Percentiles rank a stretch among this genome's conserved stretches.
These are phyloP conservation scores for Coemansia sp. DNA, from an alignment of 192 early-diverging fungal genomes.

Conservation along the genomic window DNA sequence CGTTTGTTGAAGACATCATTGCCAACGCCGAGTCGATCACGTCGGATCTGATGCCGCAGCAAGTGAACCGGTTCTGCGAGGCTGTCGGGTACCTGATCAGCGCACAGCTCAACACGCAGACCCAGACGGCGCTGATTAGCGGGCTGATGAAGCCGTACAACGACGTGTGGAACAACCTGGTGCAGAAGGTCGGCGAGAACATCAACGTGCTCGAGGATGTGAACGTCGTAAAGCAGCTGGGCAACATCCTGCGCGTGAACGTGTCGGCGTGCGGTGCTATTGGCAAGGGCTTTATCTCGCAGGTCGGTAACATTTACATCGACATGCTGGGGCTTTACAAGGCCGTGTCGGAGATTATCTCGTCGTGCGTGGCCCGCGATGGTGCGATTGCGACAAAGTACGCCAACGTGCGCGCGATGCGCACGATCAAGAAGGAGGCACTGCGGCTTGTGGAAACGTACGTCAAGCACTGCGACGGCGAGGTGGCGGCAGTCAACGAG, in stretches of 20 bases:
- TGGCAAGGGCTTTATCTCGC: slow-evolving; percentile 83
- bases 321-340: slow-evolving; percentile 92
- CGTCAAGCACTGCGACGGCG: slow-evolving; percentile 80
- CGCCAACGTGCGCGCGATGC: slow-evolving; percentile 83
- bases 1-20: slow-evolving; percentile 98
- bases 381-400: slow-evolving; percentile 90
- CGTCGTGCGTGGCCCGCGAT: slow-evolving; percentile 67
- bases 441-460: slow-evolving; percentile 92
- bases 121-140: slow-evolving; percentile 79
- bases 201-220: slow-evolving; percentile 71
- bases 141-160: slow-evolving; percentile 91
- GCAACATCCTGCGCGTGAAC: slow-evolving; percentile 95
- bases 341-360: slow-evolving; percentile 82
- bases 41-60: slow-evolving; percentile 83
- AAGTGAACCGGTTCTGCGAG: slow-evolving; percentile 98
- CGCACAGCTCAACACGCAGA: slow-evolving; percentile 76
- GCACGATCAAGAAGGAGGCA: slow-evolving; percentile 96
- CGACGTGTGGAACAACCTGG: slow-evolving; percentile 79
- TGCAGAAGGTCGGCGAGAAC: slow-evolving; percentile 75
- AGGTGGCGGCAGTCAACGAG: slow-evolving; percentile 71
- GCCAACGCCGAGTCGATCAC: slow-evolving; percentile 78
- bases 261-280: slow-evolving; percentile 86
- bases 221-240: slow-evolving; percentile 81
- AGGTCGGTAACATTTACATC: slow-evolving; percentile 86
- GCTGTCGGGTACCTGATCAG: slow-evolving; percentile 98